Evolutionary conservation across 1,139 yeast species (phyloP).

Genomic region (Arxiozyma heterogenica): DNA sequence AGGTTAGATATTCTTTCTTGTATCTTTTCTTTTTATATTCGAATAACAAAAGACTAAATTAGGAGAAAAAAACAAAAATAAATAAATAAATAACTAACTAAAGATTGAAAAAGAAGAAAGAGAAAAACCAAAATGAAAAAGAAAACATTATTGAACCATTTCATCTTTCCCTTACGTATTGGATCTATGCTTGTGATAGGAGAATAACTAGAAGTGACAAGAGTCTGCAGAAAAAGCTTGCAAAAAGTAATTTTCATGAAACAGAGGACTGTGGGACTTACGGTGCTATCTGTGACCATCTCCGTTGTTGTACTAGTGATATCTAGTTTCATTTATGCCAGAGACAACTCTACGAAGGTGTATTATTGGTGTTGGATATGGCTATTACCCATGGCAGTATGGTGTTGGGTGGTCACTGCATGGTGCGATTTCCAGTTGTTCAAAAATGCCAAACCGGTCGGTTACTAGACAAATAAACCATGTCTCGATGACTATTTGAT

Average conservation of each 20-base stretch:
- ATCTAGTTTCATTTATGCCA: constrained; percentile 2
- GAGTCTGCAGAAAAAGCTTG: too few species aligned
- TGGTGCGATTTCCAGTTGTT: constrained; percentile 12
- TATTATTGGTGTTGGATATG: constrained; percentile 14
- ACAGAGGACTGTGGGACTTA: constrained; percentile 7
- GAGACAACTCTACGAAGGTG: neutral
- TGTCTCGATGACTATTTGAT: too few species aligned
- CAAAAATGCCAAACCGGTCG: constrained; percentile 9
- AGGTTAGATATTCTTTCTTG: neutral
- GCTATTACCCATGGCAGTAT: constrained; percentile 9
- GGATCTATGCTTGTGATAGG: too few species aligned
- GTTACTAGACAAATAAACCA: neutral
- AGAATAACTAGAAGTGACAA: too few species aligned
- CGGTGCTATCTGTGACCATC: constrained; percentile 5
- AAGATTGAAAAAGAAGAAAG: too few species aligned
- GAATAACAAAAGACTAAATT: too few species aligned
- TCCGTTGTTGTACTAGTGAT: constrained; percentile 2
- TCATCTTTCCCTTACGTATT: too few species aligned
- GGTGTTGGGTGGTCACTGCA: constrained; percentile 14
- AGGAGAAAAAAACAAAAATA: too few species aligned
- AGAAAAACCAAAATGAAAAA: too few species aligned
- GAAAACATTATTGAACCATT: too few species aligned
- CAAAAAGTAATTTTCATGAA: constrained; percentile 2
- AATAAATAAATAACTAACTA: too few species aligned
- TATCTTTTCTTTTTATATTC: too few species aligned